Evolutionary conservation across 805 yeast genomes (phyloP), one percentile per base, ranked within the genome.

Genomic region (Wickerhamiella slavikovae): DNA sequence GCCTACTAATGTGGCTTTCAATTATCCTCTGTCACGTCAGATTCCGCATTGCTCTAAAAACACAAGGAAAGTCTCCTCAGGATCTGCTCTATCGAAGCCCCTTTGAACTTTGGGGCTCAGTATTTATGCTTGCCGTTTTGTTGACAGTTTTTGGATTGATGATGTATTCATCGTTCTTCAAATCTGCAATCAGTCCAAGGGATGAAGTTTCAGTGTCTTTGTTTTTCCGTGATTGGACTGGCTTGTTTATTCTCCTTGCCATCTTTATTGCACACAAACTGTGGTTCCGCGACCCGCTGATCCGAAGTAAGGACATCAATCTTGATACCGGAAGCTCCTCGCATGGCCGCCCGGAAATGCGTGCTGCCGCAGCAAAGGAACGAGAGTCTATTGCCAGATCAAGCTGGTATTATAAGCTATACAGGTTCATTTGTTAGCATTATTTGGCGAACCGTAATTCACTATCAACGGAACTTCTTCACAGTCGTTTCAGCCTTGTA

Each of bases 151-250:
- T 80, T 35, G 55, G 66, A 33, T 78, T 82, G 18, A 83, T 76
- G 54, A 76, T 79, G 59, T 79, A 83, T 79, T 61, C 72, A 34
- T 83, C 89, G 5, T 54, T 75, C 24, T 77, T 60, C 61, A 92
- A 92, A n/a, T 8, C 8, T 5, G 26, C 17, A 7, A 29, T 25
- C 10, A 25, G 13, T 6, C 17, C 26, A 14, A 41, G 37, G 27
- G 62, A 58, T 9, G 24, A 35, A 15, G 33, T 26, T 31, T n/a
- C n/a, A n/a, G n/a, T n/a, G n/a, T n/a, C n/a, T n/a, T n/a, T n/a
- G n/a, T 71, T 70, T 49, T 68, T 70, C 56, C 55, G 59, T 47
- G 52, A 58, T 34, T 69, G 67, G 49, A 49, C 70, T 27, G 71
- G 73, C 3, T 47, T 50, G 9, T 58, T 57, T 7, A 49, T 25